Conservation (phyloP, 2,329 filamentous ascomycete genomes). For the Phialophora tarda region DNA sequence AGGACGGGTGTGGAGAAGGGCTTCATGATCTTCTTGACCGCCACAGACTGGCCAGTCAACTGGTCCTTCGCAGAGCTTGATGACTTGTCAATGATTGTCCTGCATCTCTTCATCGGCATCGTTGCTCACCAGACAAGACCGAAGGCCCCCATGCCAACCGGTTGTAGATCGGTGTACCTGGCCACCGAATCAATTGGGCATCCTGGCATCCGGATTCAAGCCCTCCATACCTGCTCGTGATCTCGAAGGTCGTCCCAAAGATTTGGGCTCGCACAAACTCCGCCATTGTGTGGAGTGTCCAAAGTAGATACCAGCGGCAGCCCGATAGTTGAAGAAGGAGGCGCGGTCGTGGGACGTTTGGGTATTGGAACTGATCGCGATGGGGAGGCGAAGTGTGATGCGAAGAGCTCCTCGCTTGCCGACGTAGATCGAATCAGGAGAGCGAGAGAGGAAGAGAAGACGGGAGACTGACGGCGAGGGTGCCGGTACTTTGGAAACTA, state of each 20-base stretch:
- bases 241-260: slow-evolving; percentile 99
- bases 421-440: neutral
- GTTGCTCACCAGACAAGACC: slow-evolving; percentile 89
- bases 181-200: slow-evolving; percentile 37
- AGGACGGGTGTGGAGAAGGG: slow-evolving; percentile 99
- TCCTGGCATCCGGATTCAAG: slow-evolving; percentile 24
- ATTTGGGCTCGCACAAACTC: slow-evolving; percentile 99
- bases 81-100: slow-evolving; percentile 15
- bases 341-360: neutral
- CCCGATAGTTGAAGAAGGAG: neutral
- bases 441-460: neutral
- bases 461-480: slow-evolving; percentile 2
- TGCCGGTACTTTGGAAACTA: neutral
- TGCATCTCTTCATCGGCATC: neutral
- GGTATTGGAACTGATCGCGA: neutral
- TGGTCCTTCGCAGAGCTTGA: slow-evolving; percentile 93
- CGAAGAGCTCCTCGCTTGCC: neutral
- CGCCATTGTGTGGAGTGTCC: slow-evolving; percentile 70
- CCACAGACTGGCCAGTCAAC: slow-evolving; percentile 94
- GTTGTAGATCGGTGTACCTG: slow-evolving; percentile 97
- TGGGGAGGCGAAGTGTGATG: neutral
- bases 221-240: slow-evolving; percentile 82
- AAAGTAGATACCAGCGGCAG: slow-evolving; percentile 1
- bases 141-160: slow-evolving; percentile 98
- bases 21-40: slow-evolving; percentile 99